Evolutionary conservation across 345 rosid genomes (phyloP).

Genomic region (Acer yangbiense): DNA sequence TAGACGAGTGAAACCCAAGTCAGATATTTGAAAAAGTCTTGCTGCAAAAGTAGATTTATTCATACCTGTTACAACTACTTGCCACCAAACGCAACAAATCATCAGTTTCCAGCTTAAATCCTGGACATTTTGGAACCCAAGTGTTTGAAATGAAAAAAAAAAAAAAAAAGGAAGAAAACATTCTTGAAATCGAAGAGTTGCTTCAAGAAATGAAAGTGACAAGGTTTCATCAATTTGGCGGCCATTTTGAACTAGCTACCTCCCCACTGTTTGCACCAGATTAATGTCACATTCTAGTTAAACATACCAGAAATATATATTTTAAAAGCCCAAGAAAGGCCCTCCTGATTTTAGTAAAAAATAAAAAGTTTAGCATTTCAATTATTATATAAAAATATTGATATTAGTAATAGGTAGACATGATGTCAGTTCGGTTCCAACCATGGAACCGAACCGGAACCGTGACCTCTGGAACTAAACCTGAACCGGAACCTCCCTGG

Average conservation of each 20-base stretch:
- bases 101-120: conserved; percentile 29
- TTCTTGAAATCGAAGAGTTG: background rate
- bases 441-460: too few relatives aligned
- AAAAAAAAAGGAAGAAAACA: too few relatives aligned
- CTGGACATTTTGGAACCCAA: conserved; percentile 6
- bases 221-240: conserved; percentile 5
- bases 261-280: background rate
- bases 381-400: too few relatives aligned
- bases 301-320: too few relatives aligned
- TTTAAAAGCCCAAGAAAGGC: too few relatives aligned
- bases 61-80: conserved; percentile 40
- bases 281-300: too few relatives aligned
- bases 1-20: conserved; percentile 63
- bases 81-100: conserved; percentile 55
- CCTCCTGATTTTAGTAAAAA: too few relatives aligned
- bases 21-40: conserved; percentile 31
- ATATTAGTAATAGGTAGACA: too few relatives aligned
- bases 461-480: too few relatives aligned
- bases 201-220: background rate
- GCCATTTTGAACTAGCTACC: background rate
- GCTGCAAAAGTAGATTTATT: conserved; percentile 33
- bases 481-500: too few relatives aligned
- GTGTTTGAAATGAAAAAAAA: background rate
- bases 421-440: too few relatives aligned
- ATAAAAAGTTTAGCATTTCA: too few relatives aligned